A percentile compares a stretch with the other conserved stretches of the same genome.
Conservation (phyloP, 2,329 filamentous ascomycete species). For the Hypomyces perniciosus region DNA sequence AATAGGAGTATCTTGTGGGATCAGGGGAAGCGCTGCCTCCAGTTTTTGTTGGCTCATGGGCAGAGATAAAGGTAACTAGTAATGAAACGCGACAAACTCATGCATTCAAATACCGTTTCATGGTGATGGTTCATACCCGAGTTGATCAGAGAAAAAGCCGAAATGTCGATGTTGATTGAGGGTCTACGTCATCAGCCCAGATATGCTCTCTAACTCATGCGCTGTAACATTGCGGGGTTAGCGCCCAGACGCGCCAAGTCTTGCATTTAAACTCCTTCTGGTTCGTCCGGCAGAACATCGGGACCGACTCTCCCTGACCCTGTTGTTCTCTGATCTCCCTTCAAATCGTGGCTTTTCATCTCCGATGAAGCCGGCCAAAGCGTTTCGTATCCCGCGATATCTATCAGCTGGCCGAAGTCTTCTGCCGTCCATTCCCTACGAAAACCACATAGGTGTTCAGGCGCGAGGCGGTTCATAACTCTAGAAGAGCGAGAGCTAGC, state of each 20-base stretch:
- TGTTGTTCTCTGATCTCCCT: background rate
- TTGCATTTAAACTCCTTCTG: background rate
- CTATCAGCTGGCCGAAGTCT: conserved; percentile 2
- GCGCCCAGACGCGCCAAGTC: background rate
- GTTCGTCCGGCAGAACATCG: conserved; percentile 12
- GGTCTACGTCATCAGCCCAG: too few relatives aligned
- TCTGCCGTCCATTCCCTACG: conserved; percentile 5
- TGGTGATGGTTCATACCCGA: too few relatives aligned
- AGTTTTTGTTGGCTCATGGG: too few relatives aligned
- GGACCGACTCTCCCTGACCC: conserved; percentile 2
- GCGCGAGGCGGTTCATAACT: background rate
- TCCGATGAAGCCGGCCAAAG: conserved; percentile 10
- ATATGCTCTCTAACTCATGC: too few relatives aligned
- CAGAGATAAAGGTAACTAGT: too few relatives aligned
- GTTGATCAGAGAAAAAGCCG: too few relatives aligned
- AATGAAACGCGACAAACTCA: too few relatives aligned
- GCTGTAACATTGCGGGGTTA: background rate
- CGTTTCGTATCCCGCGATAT: conserved; percentile 1
- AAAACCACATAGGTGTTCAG: background rate
- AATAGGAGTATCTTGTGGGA: too few relatives aligned
- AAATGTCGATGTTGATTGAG: too few relatives aligned
- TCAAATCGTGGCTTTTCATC: conserved; percentile 11
- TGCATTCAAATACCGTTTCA: too few relatives aligned
- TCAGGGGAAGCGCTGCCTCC: too few relatives aligned
- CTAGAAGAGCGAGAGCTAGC: background rate